Conservation (phyloP, 805 yeast species). For the Kuraishia floccosa region DNA sequence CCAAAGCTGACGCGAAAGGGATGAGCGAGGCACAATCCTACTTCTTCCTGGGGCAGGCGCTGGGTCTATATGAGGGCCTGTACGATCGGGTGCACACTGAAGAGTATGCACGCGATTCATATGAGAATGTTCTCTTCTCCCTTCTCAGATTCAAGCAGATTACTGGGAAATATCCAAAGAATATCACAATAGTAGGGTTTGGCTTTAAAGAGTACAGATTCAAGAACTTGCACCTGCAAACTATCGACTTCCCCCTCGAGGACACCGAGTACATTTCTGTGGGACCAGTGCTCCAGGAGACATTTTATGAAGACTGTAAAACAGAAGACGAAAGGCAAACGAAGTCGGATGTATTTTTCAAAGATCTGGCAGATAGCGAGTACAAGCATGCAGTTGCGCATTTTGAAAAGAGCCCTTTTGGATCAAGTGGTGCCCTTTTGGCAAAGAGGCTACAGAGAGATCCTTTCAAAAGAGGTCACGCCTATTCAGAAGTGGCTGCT, state of each 20-base stretch:
- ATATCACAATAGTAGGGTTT: slow-evolving; percentile 55
- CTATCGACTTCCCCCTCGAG: slow-evolving; percentile 27
- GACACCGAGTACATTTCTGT: slow-evolving; percentile 40
- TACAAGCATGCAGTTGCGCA: slow-evolving; percentile 36
- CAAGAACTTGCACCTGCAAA: slow-evolving; percentile 38
- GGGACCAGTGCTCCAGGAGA: slow-evolving; percentile 35
- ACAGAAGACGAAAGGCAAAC: too few species aligned
- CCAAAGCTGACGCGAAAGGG: slow-evolving; percentile 42
- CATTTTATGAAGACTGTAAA: slow-evolving; percentile 7
- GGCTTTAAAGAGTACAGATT: slow-evolving; percentile 63
- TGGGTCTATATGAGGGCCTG: slow-evolving; percentile 13
- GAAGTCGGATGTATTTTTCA: slow-evolving; percentile 33
- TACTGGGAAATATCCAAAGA: slow-evolving; percentile 32
- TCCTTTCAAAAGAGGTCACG: slow-evolving; percentile 25
- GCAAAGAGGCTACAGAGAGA: slow-evolving; percentile 43
- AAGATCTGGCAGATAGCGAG: slow-evolving; percentile 37
- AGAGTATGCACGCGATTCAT: slow-evolving; percentile 70
- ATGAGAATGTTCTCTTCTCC: slow-evolving; percentile 63
- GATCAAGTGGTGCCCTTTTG: slow-evolving; percentile 29
- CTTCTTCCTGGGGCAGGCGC: slow-evolving; percentile 26
- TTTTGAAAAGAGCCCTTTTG: slow-evolving; percentile 49
- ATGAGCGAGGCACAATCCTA: slow-evolving; percentile 56
- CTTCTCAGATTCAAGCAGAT: slow-evolving; percentile 39
- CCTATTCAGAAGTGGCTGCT: not conserved
- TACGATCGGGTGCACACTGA: slow-evolving; percentile 27